phyloP scores from a whole-genome alignment of 1,284 basidiomycete species.

The Rhodofomes roseus region DNA sequence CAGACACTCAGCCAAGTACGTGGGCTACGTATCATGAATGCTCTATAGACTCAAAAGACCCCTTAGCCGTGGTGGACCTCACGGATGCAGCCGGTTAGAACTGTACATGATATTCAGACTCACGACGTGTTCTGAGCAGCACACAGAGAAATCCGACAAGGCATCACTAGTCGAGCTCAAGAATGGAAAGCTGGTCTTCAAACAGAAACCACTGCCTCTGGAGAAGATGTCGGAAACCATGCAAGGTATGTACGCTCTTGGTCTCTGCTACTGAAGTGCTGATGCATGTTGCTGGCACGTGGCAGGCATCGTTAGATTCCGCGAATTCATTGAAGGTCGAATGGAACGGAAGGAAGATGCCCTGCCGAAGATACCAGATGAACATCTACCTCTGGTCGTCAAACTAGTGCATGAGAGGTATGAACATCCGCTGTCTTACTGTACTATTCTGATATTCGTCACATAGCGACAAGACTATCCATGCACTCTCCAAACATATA shows the following conservation, averaged over 20 bases:
- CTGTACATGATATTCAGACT: not conserved
- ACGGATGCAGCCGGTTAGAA: not conserved
- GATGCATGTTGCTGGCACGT: constrained; percentile 4
- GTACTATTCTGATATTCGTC: not conserved
- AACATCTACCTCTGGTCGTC: constrained; percentile 70
- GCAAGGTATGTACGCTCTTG: constrained; percentile 53
- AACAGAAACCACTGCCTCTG: constrained; percentile 73
- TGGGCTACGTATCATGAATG: no score
- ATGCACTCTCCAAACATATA: constrained; percentile 59
- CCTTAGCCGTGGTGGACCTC: not conserved
- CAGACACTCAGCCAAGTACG: not conserved
- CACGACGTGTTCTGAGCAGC: not conserved
- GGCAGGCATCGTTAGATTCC: constrained; percentile 70
- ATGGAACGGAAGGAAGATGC: constrained; percentile 42
- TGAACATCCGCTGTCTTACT: not conserved
- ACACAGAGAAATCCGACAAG: constrained; percentile 34
- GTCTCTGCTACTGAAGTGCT: not conserved
- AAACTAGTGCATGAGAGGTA: constrained; percentile 83
- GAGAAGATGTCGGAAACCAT: constrained; percentile 80
- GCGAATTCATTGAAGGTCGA: constrained; percentile 58
- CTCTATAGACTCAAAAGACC: not conserved
- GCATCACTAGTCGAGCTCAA: constrained; percentile 55
- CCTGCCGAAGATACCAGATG: constrained; percentile 56
- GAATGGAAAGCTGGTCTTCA: constrained; percentile 75
- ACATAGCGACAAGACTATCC: constrained; percentile 63